Evolutionary conservation across 495 filamentous ascomycete genomes (phyloP), one percentile per base, ranked within the genome.

Genomic region (Tuber umbilicatum): DNA sequence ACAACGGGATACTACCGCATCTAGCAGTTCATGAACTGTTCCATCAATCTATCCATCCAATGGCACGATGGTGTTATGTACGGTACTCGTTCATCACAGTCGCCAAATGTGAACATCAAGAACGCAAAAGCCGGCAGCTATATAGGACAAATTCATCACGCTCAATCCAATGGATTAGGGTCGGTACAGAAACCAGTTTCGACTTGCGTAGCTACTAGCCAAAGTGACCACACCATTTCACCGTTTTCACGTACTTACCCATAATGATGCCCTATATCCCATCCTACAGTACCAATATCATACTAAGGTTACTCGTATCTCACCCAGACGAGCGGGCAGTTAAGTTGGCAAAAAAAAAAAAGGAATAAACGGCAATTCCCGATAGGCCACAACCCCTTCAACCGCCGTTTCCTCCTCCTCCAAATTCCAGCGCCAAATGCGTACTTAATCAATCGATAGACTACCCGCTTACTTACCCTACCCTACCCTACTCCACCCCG

Each of bases 391-490:
- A 2, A 31, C 14, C n/a, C n/a, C n/a, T 14, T 64, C n/a, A 64
- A 60, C 9, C 21, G 1, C 16, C 47, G 16, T 1, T 50, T n/a
- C 9, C 47, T 50, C 21, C 14, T 50, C 12, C 23, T 31, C 5
- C 9, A n/a, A 0, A 5, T 60, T 10, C n/a, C 21, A 2, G n/a
- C 1, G n/a, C n/a, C 7, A 14, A 31, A 64, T 64, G 55, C 55
- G 55, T 64, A 64, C 27, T 27, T 64, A 64, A 64, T 64, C 55
- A 64, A 64, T n/a, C n/a, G n/a, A n/a, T n/a, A n/a, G n/a, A n/a
- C n/a, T 31, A 64, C 27, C 27, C n/a, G 55, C 55, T 64, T 14
- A 64, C 55, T 64, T 64, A 64, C 55, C 14, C n/a, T 43, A 19
- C 42, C 17, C 42, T 2, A 43, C 47, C 12, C n/a, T 64, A n/a